phyloP scores from a whole-genome alignment of 768 basidiomycete genomes.

The Trametes maxima region DNA sequence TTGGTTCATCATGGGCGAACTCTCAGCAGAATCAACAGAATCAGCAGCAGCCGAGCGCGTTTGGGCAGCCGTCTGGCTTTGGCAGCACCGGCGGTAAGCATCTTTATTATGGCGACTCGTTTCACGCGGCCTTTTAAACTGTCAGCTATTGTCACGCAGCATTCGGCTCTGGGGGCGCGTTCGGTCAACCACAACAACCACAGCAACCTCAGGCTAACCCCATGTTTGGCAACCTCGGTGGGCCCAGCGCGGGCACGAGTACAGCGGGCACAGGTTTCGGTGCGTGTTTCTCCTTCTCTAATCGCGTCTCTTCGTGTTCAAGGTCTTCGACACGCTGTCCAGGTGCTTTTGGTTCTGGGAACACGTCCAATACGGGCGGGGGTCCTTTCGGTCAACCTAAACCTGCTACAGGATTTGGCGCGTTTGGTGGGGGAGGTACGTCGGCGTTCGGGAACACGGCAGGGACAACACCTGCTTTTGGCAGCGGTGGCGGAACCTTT shows the following conservation, averaged over 20 bases:
- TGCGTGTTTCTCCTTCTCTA: constrained; percentile 18
- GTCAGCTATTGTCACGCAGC: constrained; percentile 22
- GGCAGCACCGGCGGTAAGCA: constrained; percentile 66
- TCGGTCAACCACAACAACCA: constrained; percentile 50
- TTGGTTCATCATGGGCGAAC: constrained; percentile 66
- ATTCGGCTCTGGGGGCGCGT: constrained; percentile 49
- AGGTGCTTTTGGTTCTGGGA: constrained; percentile 46
- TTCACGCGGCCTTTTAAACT: constrained; percentile 23
- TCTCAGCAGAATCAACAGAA: constrained; percentile 69
- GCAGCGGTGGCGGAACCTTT: constrained; percentile 28
- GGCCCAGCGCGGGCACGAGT: constrained; percentile 29
- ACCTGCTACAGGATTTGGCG: constrained; percentile 74
- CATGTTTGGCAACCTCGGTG: constrained; percentile 72
- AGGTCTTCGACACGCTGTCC: background rate
- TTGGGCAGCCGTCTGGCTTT: constrained; percentile 72
- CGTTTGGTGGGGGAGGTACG: constrained; percentile 64
- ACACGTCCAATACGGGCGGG: constrained; percentile 38
- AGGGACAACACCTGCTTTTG: constrained; percentile 43
- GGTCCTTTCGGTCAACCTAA: constrained; percentile 64
- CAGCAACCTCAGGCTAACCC: constrained; percentile 56
- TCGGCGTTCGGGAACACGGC: constrained; percentile 50
- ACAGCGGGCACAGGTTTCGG: constrained; percentile 44
- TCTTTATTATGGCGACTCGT: constrained; percentile 30
- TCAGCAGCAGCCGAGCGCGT: constrained; percentile 55
- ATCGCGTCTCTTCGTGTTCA: constrained; percentile 10